Evolutionary conservation across 805 yeast genomes (phyloP), one percentile per base, ranked within the genome.

Genomic region (Ogataea methylovora): DNA sequence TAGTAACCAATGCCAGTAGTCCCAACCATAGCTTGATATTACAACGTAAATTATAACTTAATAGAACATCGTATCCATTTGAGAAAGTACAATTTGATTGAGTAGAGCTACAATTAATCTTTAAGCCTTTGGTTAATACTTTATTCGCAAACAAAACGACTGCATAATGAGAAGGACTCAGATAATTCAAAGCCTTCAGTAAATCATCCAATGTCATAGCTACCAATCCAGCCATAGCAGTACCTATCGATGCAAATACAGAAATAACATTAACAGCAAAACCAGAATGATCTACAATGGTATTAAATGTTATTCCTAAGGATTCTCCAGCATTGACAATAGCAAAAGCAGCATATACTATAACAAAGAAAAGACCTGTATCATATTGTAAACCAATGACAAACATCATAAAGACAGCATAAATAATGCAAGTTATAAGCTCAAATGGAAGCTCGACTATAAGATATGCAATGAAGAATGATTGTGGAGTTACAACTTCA

Each of bases 191-290:
- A 0, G 78, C 94, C 41, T 67, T 66, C 49, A 85, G 65, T 31
- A 86, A 76, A 2, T 58, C 60, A 18, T 81, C 82, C 80, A 85
- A 73, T n/a, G 78, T 65, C 46, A 84, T 61, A 0, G 95, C 81
- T 77, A 86, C 68, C 9, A 87, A 62, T 4, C 95, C 96, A 2
- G 85, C 83, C 92, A 86, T 82, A 44, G 82, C 74, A 5, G 82
- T 73, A 5, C 90, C 92, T 32, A 84, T 59, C 2, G 85, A 73
- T 34, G 83, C 60, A 20, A 82, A 52, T 8, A 76, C 68, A 1
- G 88, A 72, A 24, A 86, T 75, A 3, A 83, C 58, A 51, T 82
- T 84, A 13, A 84, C 77, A 0, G 92, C 94, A 48, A 85, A 73
- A 0, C 95, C 95, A 22, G 85, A 71, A 46, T 85, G 86, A 31